Base-by-base conservation (phyloP, 2,329 filamentous ascomycete genomes). In the Colletotrichum tropicale region DNA sequence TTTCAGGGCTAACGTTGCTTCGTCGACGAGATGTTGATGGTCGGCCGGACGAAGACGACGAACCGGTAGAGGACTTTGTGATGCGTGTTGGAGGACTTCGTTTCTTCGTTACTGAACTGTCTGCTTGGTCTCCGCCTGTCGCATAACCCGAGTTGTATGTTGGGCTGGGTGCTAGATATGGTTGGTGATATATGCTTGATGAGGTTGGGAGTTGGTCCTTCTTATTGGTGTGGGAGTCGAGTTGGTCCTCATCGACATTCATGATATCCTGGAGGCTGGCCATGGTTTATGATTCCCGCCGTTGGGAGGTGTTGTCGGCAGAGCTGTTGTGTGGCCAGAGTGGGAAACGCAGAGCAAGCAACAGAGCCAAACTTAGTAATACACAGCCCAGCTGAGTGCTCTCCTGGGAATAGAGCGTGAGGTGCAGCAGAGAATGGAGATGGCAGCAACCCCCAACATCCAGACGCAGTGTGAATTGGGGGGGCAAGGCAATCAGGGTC, bases 231-330 rank as follows among this genome's bases (percentile, higher is more conserved):
- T 82, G 82, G 73, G 85, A 81, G 78, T 86, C 84, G 75, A 81
- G 81, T 77, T 86, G 84, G 79, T 89, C 88, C 79, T 90, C 88
- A 80, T 89, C 87, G 80, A 86, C 84, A 82, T 91, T 89, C 87
- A 91, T 90, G 81, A 91, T 91, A 80, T 89, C 89, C 80, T 86
- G 87, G 78, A 91, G 86, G 81, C 88, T 89, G 78, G 88, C 86
- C 89, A 91, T 91, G 84, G 82, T 83, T 82, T 82, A 80, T 79
- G 80, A 82, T 80, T 77, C 83, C 66, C 85, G 83, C 82, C 86
- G 84, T 80, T 38, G 83, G 84, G 85, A 85, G 84, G 83, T 66
- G 66, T 74, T 43, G 64, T 58, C 70, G 64, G 72, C 71, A 76
- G 74, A 48, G 48, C 69, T 64, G 70, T 71, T 52, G 66, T 52